phyloP scores from a whole-genome alignment of 495 filamentous ascomycete species.

The Hypoxylon subgilvum region DNA sequence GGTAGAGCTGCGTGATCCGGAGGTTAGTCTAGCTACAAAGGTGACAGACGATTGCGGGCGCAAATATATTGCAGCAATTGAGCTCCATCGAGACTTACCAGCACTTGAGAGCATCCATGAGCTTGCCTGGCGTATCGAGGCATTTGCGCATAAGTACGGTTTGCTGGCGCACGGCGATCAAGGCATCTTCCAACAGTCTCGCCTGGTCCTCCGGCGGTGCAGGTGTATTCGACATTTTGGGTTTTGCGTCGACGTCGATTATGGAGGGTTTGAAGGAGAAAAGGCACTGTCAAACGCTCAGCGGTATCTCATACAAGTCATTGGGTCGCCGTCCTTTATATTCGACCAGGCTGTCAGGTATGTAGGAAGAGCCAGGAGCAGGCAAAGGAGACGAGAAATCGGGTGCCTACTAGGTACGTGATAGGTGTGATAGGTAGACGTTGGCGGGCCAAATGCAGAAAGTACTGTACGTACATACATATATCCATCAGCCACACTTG shows the following conservation, averaged over 20 bases:
- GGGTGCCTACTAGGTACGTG: slow-evolving; percentile 22
- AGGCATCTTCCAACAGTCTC: slow-evolving; percentile 93
- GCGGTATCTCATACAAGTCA: slow-evolving; percentile 27
- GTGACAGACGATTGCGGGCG: neutral
- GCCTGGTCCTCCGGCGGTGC: slow-evolving; percentile 86
- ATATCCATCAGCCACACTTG: neutral
- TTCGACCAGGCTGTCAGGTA: slow-evolving; percentile 1
- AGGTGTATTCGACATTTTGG: slow-evolving; percentile 64
- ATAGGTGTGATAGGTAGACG: too few relatives aligned
- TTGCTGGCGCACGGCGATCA: slow-evolving; percentile 95
- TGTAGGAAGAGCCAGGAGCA: slow-evolving; percentile 17
- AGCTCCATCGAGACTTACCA: slow-evolving; percentile 64
- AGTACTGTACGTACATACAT: neutral
- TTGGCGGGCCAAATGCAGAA: slow-evolving; percentile 12
- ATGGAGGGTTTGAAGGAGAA: slow-evolving; percentile 1
- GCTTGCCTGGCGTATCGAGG: slow-evolving; percentile 94
- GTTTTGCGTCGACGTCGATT: slow-evolving; percentile 7
- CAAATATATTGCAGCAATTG: slow-evolving; percentile 1
- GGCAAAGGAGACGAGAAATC: slow-evolving; percentile 20
- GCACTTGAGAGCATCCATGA: slow-evolving; percentile 99
- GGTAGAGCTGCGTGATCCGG: slow-evolving; percentile 74
- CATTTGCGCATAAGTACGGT: slow-evolving; percentile 95
- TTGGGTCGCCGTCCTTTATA: slow-evolving; percentile 16
- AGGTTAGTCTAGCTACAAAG: slow-evolving; percentile 27
- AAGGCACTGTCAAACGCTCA: slow-evolving; percentile 11